Evolutionary conservation across 306 rosid genomes (phyloP), one percentile per base, ranked within the genome.

Genomic region (Echinosophora koreensis): DNA sequence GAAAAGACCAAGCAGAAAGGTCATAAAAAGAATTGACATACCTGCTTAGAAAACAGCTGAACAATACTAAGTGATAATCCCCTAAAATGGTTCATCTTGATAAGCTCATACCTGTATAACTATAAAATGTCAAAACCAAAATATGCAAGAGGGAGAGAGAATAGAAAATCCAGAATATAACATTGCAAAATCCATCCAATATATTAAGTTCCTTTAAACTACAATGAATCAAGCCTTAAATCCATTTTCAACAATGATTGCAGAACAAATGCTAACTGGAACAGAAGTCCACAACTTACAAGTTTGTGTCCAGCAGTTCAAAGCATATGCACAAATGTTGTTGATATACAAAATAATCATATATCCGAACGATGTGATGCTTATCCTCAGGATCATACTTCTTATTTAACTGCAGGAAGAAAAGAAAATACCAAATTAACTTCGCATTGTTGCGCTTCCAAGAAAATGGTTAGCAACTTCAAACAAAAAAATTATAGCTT

Each of bases 281-380:
- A 57, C 27, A 27, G 17, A 68, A 27, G 56, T 46, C 67, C 30
- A 30, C 42, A 74, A 92, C 99, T 95, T 89, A 96, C 99, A 96
- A 80, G 86, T 96, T 96, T 79, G 99, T 86, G 83, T 91, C 98
- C 63, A 96, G 93, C 73, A 96, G 91, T 85, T 96, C 99, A 76
- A 96, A 96, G 91, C 94, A 92, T 85, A 96, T 96, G 90, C 99
- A 96, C 91, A 96, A 81, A 88, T 96, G 99, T 46, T 94, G 97
- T 78, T 96, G 99, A 78, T 84, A 82, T 63, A 91, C 98, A 82
- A 96, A 96, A 90, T 87, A 91, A 87, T 96, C 99, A 86, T 87
- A 92, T 73, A 96, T 96, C 65, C 99, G 99, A 77, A 96, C 98
- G 71, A 96, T 87, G 80, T 96, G 99, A 87, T 96, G 96, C 97